Evolutionary conservation across 1,139 yeast genomes (phyloP).

Genomic region (Lodderomyces orthopsilosis): DNA sequence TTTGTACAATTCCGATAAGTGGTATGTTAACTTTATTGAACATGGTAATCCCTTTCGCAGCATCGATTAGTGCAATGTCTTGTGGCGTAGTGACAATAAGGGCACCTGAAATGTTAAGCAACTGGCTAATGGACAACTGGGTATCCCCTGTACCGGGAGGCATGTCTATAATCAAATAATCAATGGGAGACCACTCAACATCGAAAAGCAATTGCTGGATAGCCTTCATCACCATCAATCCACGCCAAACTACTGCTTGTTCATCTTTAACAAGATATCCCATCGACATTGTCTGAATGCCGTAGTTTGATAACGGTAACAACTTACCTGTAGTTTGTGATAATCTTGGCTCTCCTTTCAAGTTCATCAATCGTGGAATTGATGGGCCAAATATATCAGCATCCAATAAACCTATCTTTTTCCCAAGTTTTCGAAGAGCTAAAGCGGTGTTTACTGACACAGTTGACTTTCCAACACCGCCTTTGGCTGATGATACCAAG

Average conservation of each 20-base stretch:
- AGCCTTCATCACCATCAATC: slow-evolving; percentile 85
- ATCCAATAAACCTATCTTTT: slow-evolving; percentile 68
- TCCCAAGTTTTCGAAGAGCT: slow-evolving; percentile 53
- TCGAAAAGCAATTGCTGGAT: slow-evolving; percentile 77
- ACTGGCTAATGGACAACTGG: slow-evolving; percentile 78
- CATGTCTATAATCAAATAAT: slow-evolving; percentile 73
- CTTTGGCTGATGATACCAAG: slow-evolving; percentile 76
- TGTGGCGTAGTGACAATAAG: slow-evolving; percentile 85
- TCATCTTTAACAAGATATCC: slow-evolving; percentile 73
- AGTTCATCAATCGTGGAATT: slow-evolving; percentile 63
- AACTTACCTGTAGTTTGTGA: slow-evolving; percentile 49
- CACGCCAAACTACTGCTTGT: slow-evolving; percentile 82
- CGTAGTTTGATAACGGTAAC: slow-evolving; percentile 72
- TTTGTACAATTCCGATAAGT: slow-evolving; percentile 73
- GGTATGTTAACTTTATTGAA: slow-evolving; percentile 75
- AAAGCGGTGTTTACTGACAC: slow-evolving; percentile 66
- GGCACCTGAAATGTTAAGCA: slow-evolving; percentile 73
- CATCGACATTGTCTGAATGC: slow-evolving; percentile 86
- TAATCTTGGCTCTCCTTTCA: slow-evolving; percentile 66
- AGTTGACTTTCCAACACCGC: slow-evolving; percentile 68
- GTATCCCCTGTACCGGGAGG: slow-evolving; percentile 95
- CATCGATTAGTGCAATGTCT: slow-evolving; percentile 80
- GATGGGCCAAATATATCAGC: slow-evolving; percentile 87
- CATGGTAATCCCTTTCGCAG: slow-evolving; percentile 78
- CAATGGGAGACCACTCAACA: slow-evolving; percentile 75